Base-by-base conservation (phyloP, 345 rosid species). In the Anastatica hierochuntica region DNA sequence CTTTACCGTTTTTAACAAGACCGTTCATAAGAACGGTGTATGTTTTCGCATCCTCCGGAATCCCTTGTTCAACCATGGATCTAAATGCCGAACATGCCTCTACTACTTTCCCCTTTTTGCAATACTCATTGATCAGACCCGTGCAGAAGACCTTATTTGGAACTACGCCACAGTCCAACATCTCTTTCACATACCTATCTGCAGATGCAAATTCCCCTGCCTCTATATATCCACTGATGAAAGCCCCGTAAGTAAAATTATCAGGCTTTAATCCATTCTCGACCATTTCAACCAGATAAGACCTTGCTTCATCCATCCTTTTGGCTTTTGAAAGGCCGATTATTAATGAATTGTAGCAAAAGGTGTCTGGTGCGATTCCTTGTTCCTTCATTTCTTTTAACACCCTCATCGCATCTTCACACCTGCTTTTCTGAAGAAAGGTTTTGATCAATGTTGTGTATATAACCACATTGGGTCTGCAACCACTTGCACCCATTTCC, bases 291-390 rank as follows among this genome's bases (percentile, higher is more conserved):
- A 41, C 72, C 54, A 83, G 41, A 63, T 51, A 77, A 43, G 21
- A 60, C 70, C 58, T 77, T 26, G 95, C 95, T 63, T 81, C 88
- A 14, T 80, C 85, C 84, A 86, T 75, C 68, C 58, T 77, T 58
- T 66, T 70, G 46, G 90, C 88, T 71, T 83, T 78, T 73, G 88
- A 83, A 41, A 81, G 80, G 47, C 94, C 97, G 58, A 67, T 71
- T 54, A 90, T 83, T 33, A 81, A 54, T 38, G 81, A 71, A 67
- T 86, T 83, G 53, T 82, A 90, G 67, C 90, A 86, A 58, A 78
- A 74, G 7, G 72, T 71, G 62, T 90, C 95, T 29, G 90, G 90
- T 26, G 57, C 10, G 51, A 77, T 57, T 43, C 90, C 83, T 34
- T 60, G 60, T 33, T 59, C 76, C 55, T 68, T 70, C 97, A 90